A percentile compares a stretch with the other conserved stretches of the same genome.
phyloP scores from a whole-genome alignment of 768 basidiomycete species.

The Boletus rubescentipes region DNA sequence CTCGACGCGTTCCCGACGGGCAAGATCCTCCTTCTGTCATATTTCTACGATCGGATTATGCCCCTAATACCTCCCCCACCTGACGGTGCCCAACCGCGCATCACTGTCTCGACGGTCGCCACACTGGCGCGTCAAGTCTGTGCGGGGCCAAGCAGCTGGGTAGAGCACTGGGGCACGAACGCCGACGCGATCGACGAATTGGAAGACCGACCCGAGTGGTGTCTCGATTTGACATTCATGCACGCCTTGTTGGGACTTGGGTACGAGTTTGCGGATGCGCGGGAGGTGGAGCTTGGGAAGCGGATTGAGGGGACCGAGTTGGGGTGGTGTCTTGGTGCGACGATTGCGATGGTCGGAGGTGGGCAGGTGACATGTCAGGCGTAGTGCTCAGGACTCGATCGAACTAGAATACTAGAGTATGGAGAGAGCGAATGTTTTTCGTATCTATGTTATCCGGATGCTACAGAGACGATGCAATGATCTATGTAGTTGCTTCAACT shows the following conservation, averaged over 20 bases:
- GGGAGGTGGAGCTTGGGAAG: slow-evolving; percentile 81
- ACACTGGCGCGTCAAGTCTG: slow-evolving; percentile 73
- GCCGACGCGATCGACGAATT: slow-evolving; percentile 63
- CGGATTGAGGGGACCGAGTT: slow-evolving; percentile 86
- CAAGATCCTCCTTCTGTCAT: slow-evolving; percentile 87
- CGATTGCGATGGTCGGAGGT: slow-evolving; percentile 69
- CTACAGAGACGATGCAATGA: background rate
- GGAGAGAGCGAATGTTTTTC: too few relatives aligned
- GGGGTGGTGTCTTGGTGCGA: slow-evolving; percentile 91
- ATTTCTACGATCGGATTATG: slow-evolving; percentile 93
- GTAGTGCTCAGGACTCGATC: too few relatives aligned
- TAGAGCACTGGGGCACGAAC: slow-evolving; percentile 44
- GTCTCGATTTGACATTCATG: slow-evolving; percentile 96
- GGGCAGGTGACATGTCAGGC: slow-evolving; percentile 48
- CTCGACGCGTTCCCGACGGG: slow-evolving; percentile 86
- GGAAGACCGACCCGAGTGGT: slow-evolving; percentile 86
- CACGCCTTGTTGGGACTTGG: slow-evolving; percentile 82
- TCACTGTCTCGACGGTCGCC: slow-evolving; percentile 60
- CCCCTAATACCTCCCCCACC: slow-evolving; percentile 58
- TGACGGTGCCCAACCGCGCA: slow-evolving; percentile 22
- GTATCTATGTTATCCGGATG: background rate
- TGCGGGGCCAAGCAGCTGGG: slow-evolving; percentile 62
- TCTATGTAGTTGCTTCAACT: too few relatives aligned
- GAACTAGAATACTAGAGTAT: too few relatives aligned
- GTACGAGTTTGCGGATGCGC: slow-evolving; percentile 77